These are phyloP conservation scores for Chenopodium suecicum DNA, from an alignment of 148 eudicot species.

Conservation along the genomic window DNA sequence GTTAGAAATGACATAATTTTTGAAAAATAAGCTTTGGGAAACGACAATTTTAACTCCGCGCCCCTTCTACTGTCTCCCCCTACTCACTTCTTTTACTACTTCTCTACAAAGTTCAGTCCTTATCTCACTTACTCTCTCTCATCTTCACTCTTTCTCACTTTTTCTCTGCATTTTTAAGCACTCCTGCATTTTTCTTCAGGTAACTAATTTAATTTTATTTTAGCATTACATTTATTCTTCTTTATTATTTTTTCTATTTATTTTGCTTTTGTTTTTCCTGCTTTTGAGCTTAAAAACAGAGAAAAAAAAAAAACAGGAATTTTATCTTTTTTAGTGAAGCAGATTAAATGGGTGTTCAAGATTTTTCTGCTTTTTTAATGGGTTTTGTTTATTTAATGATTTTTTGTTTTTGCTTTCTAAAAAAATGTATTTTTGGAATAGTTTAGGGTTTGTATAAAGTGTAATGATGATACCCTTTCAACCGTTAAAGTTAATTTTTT, in stretches of 20 bases:
- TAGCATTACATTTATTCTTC: not conserved
- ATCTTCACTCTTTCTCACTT: not conserved
- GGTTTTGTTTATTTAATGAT: not conserved
- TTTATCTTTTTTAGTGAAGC: not conserved
- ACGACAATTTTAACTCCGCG: constrained; percentile 3
- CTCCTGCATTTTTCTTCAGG: not conserved
- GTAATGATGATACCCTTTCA: not conserved
- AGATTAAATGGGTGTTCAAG: not conserved
- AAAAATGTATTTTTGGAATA: not conserved
- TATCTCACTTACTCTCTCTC: not conserved
- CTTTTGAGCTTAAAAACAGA: not conserved
- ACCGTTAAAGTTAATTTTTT: too few relatives aligned
- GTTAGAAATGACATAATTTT: not conserved
- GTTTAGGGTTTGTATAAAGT: not conserved
- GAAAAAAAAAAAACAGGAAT: not conserved
- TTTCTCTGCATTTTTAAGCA: not conserved
- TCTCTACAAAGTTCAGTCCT: not conserved
- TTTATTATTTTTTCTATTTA: not conserved
- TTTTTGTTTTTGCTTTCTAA: not conserved
- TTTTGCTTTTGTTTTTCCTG: not conserved
- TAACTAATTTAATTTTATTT: not conserved
- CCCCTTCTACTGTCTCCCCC: not conserved
- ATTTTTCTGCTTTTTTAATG: not conserved
- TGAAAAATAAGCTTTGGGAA: not conserved
- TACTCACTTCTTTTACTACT: not conserved